Conservation (phyloP, 1,284 basidiomycete species). For the Lignosus rhinocerotis region DNA sequence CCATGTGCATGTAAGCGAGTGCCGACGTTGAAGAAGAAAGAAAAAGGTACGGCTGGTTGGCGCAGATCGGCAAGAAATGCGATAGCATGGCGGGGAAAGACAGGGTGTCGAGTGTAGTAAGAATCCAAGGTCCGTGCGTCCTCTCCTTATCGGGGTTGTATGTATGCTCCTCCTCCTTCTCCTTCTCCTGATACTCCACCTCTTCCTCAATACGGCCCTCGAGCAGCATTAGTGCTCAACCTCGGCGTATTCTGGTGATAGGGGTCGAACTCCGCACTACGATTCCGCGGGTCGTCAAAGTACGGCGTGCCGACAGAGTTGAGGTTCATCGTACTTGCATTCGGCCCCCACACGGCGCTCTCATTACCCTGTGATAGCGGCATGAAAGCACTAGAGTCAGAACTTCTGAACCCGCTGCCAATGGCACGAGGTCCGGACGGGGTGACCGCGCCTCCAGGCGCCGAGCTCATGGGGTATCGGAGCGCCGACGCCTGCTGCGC, state of each 20-base stretch:
- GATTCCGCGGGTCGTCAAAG: conserved; percentile 40
- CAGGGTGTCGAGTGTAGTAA: conserved; percentile 3
- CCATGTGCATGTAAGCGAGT: not conserved
- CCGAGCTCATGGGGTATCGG: conserved; percentile 40
- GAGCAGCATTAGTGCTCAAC: conserved; percentile 19
- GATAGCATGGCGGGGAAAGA: conserved; percentile 17
- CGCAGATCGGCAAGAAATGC: conserved; percentile 1
- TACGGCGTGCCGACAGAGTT: conserved; percentile 38
- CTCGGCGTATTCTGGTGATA: conserved; percentile 29
- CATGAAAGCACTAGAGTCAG: conserved; percentile 60
- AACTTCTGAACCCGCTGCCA: conserved; percentile 37
- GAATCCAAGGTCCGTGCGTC: conserved; percentile 25
- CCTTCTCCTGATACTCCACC: not conserved
- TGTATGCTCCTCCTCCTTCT: conserved; percentile 9
- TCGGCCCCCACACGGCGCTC: conserved; percentile 43
- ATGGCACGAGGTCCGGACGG: conserved; percentile 14
- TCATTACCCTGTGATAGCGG: conserved; percentile 57
- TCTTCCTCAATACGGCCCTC: conserved; percentile 20
- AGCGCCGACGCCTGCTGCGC: conserved; percentile 30
- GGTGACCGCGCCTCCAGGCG: conserved; percentile 32
- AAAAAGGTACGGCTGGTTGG: not conserved
- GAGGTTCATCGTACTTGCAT: conserved; percentile 45
- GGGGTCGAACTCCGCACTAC: conserved; percentile 32
- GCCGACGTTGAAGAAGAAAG: not conserved
- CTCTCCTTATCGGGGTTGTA: conserved; percentile 8